Base-by-base conservation (phyloP, 164 flowering plant species). In the Vitis cinerea region DNA sequence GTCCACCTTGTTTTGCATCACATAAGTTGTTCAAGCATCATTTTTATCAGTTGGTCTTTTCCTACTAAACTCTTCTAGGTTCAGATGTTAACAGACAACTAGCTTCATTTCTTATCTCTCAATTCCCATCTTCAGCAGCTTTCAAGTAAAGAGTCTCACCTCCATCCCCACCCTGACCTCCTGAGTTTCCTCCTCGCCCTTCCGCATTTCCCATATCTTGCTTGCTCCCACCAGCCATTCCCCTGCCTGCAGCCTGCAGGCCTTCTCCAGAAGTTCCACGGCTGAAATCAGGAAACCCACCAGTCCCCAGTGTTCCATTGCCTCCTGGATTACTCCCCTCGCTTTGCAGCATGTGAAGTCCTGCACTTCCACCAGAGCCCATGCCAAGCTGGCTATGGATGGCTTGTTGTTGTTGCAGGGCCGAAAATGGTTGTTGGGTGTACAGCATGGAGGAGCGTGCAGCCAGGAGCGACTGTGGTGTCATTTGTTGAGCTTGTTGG, bases 371-470 rank as follows among this genome's bases (percentile, higher is more conserved):
- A 50, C 89, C 85, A 3, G 93, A 82, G 76, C 87, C 79, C 93
- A 89, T 87, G 50, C 91, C 94, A 11, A 89, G 86, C 71, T 92
- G 97, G 79, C 83, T 70, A 65, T 90, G 97, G 74, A 88, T 27
- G 48, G 89, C 86, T 69, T 86, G 90, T 69, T 87, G 88, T 50
- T 88, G 92, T 37, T 92, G 98, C 69, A 88, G 74, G 3, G 89
- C 77, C 0, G 92, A 69, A 16, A 82, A 79, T 19, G 87, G 87
- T 71, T 91, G 97, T 72, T 91, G 94, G 27, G 84, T 63, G 72
- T 94, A 93, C 58, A 90, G 59, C 90, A 90, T 84, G 54, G 95
- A 85, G 23, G 96, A 88, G 9, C 96, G 90, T 13, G 98, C 90
- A 5, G 96, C 94, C 94, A 95, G 86, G 9, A 90, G 79, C 0